Evolutionary conservation across 1,284 basidiomycete species (phyloP).

Genomic region (Boletellus dicymbophilus): DNA sequence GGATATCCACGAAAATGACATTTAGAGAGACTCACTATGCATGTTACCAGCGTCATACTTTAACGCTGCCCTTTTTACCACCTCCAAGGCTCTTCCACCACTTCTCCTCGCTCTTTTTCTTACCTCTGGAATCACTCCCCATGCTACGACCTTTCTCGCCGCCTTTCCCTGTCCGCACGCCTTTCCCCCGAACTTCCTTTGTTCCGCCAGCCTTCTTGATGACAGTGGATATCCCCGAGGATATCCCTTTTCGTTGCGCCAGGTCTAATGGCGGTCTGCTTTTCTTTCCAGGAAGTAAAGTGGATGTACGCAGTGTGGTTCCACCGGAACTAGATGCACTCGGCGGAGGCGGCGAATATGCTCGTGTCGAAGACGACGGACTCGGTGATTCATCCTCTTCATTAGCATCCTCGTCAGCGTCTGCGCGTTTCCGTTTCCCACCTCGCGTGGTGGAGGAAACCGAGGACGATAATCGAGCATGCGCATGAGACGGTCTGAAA

Average conservation of each 20-base stretch:
- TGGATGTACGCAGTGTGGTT: neutral
- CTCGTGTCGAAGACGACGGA: neutral
- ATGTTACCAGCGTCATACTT: constrained; percentile 6
- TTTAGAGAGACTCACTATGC: neutral
- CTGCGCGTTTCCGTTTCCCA: constrained; percentile 29
- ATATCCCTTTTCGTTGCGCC: constrained; percentile 60
- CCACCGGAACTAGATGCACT: neutral
- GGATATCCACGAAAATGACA: too few relatives aligned
- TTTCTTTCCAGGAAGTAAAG: neutral
- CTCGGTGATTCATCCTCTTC: constrained; percentile 12
- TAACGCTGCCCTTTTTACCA: constrained; percentile 10
- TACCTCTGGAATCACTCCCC: neutral
- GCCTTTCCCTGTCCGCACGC: neutral
- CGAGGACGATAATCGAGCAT: neutral
- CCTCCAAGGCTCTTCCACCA: constrained; percentile 27
- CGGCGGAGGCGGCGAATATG: neutral
- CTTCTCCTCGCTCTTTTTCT: constrained; percentile 4
- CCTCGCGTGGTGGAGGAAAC: neutral
- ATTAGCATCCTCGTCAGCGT: constrained; percentile 12
- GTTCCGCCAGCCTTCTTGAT: constrained; percentile 34
- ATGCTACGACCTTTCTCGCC: neutral
- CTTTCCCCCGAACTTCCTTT: constrained; percentile 16
- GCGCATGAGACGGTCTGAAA: constrained; percentile 25
- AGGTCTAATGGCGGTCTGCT: constrained; percentile 12
- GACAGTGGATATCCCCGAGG: constrained; percentile 71